A percentile compares a stretch with the other conserved stretches of the same genome.
These are phyloP conservation scores for Suhomyces kilbournensis DNA, from an alignment of 805 yeast species.

Conservation along the genomic window DNA sequence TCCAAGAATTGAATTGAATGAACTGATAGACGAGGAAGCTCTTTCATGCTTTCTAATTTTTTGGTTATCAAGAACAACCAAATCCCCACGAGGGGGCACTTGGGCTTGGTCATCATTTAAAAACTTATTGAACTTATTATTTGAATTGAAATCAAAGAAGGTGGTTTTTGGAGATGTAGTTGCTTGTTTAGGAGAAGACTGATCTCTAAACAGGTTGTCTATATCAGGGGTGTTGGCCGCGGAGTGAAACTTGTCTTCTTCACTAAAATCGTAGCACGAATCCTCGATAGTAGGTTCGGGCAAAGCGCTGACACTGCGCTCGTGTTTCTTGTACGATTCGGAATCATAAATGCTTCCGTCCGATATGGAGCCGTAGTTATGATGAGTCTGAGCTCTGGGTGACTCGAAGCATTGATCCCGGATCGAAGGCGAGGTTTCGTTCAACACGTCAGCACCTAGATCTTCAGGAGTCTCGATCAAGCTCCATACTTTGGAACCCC, in stretches of 20 bases:
- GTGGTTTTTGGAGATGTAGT: constrained; percentile 4
- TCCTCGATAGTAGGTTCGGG: constrained; percentile 14
- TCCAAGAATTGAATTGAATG: constrained; percentile 13
- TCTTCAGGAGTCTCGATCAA: not conserved
- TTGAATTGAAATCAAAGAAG: constrained; percentile 4
- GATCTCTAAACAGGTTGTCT: not conserved
- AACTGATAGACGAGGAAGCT: constrained; percentile 15
- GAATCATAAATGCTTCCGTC: not conserved
- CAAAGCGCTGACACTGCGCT: constrained; percentile 4
- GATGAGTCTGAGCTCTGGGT: not conserved
- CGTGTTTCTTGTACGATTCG: not conserved
- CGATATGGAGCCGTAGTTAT: not conserved
- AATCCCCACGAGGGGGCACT: constrained; percentile 25
- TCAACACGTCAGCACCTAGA: not conserved
- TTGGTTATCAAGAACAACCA: constrained; percentile 10
- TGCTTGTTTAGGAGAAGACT: not conserved
- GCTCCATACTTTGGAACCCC: not conserved
- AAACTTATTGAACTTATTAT: constrained; percentile 14
- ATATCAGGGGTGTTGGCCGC: not conserved
- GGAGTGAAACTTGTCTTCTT: not conserved
- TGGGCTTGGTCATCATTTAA: constrained; percentile 18
- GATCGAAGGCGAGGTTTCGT: not conserved
- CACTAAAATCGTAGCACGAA: not conserved
- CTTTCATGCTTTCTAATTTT: constrained; percentile 17
- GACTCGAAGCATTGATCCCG: not conserved